Evolutionary conservation across 768 basidiomycete genomes (phyloP).

Genomic region (Leccinellum luteum): DNA sequence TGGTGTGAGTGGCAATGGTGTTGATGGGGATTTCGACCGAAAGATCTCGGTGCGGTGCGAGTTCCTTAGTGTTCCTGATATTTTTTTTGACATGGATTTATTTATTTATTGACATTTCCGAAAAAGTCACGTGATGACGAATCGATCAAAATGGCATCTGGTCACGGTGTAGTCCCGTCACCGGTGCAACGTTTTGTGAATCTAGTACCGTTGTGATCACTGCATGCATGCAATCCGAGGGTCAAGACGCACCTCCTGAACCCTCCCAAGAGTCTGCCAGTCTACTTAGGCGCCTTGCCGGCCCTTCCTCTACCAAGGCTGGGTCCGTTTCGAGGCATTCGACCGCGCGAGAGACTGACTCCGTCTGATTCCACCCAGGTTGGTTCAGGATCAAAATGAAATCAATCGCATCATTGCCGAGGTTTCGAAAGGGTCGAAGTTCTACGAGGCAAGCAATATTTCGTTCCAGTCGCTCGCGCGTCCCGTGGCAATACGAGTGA

Average conservation of each 20-base stretch:
- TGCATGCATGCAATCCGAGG: constrained; percentile 20
- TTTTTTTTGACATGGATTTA: too few species aligned
- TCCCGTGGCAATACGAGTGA: constrained; percentile 1
- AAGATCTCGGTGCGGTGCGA: too few species aligned
- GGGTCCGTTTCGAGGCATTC: constrained; percentile 50
- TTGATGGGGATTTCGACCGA: too few species aligned
- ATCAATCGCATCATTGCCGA: constrained; percentile 89
- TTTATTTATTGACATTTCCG: too few species aligned
- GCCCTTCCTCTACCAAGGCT: constrained; percentile 86
- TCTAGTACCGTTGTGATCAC: too few species aligned
- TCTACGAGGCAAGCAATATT: constrained; percentile 62
- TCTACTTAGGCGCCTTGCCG: constrained; percentile 77
- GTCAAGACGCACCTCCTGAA: constrained; percentile 24
- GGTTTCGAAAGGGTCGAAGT: constrained; percentile 90
- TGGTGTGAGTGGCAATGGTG: too few species aligned
- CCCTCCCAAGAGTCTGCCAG: constrained; percentile 64
- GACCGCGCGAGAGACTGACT: constrained; percentile 9
- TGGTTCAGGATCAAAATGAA: constrained; percentile 76
- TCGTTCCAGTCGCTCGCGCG: neutral
- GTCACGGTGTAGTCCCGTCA: too few species aligned
- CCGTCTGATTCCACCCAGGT: constrained; percentile 35
- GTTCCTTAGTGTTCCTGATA: too few species aligned
- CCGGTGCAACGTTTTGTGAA: too few species aligned
- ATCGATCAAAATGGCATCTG: too few species aligned
- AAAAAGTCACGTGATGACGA: too few species aligned